Evolutionary conservation across 1,139 yeast genomes (phyloP).

Genomic region (Lodderomyces theae): DNA sequence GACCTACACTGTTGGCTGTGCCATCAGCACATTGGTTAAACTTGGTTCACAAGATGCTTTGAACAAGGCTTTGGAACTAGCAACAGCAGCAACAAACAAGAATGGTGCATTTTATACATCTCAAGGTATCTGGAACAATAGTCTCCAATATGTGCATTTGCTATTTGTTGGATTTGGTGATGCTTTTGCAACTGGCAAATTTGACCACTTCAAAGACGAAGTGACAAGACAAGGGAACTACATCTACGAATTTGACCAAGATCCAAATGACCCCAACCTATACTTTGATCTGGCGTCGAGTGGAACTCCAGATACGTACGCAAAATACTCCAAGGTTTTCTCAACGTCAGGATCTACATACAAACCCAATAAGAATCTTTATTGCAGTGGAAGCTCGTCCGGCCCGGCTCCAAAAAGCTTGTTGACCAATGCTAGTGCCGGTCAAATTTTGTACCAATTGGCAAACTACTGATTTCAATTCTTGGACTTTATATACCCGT

Average conservation of each 20-base stretch:
- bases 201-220: slow-evolving; percentile 18
- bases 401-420: slow-evolving; percentile 17
- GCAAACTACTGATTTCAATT: slow-evolving; percentile 3
- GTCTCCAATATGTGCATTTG: slow-evolving; percentile 21
- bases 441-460: slow-evolving; percentile 22
- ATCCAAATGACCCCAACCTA: slow-evolving; percentile 17
- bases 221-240: slow-evolving; percentile 23
- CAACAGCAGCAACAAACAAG: slow-evolving; percentile 18
- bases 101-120: slow-evolving; percentile 23
- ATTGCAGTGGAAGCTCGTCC: slow-evolving; percentile 16
- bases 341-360: slow-evolving; percentile 5
- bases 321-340: slow-evolving; percentile 14
- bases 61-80: slow-evolving; percentile 18
- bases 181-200: slow-evolving; percentile 16
- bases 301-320: slow-evolving; percentile 14
- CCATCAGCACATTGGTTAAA: slow-evolving; percentile 30
- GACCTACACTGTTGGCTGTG: slow-evolving; percentile 36
- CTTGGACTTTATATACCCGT: no score
- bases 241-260: slow-evolving; percentile 23
- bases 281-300: slow-evolving; percentile 18
- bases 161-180: slow-evolving; percentile 26
- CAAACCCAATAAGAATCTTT: slow-evolving; percentile 7
- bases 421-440: slow-evolving; percentile 24
- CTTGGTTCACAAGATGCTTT: slow-evolving; percentile 20
- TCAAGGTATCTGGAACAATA: slow-evolving; percentile 25